Conservation (phyloP, 2,329 filamentous ascomycete species). For the Botryotinia globosa region DNA sequence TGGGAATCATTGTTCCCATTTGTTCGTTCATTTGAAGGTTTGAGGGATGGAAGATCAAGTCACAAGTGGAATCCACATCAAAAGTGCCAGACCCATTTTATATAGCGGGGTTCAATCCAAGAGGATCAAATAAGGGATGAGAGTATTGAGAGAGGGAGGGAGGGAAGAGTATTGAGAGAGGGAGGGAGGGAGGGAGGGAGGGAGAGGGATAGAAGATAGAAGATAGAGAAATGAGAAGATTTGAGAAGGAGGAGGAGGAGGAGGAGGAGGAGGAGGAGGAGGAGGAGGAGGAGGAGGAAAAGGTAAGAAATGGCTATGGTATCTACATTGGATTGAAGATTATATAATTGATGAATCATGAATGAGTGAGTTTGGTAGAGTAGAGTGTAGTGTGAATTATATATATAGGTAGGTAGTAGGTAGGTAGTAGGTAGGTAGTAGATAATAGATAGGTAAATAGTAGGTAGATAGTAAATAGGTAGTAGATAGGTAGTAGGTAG, state of each 20-base stretch:
- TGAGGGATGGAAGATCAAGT: not conserved
- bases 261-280: not conserved
- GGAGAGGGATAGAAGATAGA: not conserved
- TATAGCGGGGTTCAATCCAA: not conserved
- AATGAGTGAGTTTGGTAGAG: not conserved
- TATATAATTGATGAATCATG: not conserved
- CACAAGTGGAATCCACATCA: not conserved
- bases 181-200: not conserved
- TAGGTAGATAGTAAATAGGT: too few relatives aligned
- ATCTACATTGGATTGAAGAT: not conserved
- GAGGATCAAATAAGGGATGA: not conserved
- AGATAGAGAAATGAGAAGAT: not conserved
- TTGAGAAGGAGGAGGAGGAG: not conserved
- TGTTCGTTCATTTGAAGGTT: not conserved
- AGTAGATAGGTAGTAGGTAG: too few relatives aligned
- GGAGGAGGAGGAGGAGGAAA: too few relatives aligned
- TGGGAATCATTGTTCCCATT: not conserved
- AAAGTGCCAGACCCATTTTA: not conserved
- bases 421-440: too few relatives aligned
- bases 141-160: not conserved
- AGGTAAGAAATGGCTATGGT: not conserved
- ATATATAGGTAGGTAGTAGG: too few relatives aligned
- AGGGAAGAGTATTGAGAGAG: too few relatives aligned
- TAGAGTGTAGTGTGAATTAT: too few relatives aligned
- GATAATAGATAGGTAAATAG: too few relatives aligned